Percentiles rank a stretch among this genome's conserved stretches.
Conservation (phyloP, 2,329 filamentous ascomycete species). For the Chaetothyriales sp. region DNA sequence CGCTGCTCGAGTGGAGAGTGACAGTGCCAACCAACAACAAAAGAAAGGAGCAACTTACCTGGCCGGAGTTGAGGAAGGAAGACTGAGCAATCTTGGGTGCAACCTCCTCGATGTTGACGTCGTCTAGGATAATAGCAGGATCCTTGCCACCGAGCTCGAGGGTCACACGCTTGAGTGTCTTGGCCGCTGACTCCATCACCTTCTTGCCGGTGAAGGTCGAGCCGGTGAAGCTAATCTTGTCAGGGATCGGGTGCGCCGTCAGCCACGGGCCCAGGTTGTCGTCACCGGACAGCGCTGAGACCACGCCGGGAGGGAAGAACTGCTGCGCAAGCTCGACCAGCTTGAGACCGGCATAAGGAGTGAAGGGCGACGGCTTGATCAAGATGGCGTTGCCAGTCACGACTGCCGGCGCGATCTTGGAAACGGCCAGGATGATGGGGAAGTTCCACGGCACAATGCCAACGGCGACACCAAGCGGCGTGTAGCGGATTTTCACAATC, state of each 20-base stretch:
- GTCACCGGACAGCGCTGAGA: slow-evolving; percentile 44
- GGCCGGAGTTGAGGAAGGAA: slow-evolving; percentile 43
- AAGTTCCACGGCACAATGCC: slow-evolving; percentile 50
- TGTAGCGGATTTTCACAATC: slow-evolving; percentile 20
- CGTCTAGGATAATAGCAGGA: slow-evolving; percentile 41
- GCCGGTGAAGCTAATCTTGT: slow-evolving; percentile 50
- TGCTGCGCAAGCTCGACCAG: slow-evolving; percentile 41
- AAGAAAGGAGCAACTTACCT: slow-evolving; percentile 28
- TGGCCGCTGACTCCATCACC: slow-evolving; percentile 39
- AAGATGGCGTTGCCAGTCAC: slow-evolving; percentile 41
- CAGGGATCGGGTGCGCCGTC: slow-evolving; percentile 41
- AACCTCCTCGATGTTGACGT: slow-evolving; percentile 39
- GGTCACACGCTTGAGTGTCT: slow-evolving; percentile 45
- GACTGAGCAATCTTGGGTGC: slow-evolving; percentile 33
- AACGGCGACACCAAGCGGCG: slow-evolving; percentile 28
- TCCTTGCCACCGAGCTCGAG: slow-evolving; percentile 49
- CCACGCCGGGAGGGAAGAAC: slow-evolving; percentile 46
- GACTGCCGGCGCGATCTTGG: slow-evolving; percentile 37
- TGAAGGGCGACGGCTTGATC: slow-evolving; percentile 45
- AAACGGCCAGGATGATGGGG: slow-evolving; percentile 27
- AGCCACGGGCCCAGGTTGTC: slow-evolving; percentile 44
- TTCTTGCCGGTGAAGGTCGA: slow-evolving; percentile 44
- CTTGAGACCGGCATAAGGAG: slow-evolving; percentile 38
- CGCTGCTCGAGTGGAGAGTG: no score
- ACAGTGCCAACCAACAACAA: no score